Base-by-base conservation (phyloP, 1,284 basidiomycete species). In the Tilletiopsis washingtonensis region DNA sequence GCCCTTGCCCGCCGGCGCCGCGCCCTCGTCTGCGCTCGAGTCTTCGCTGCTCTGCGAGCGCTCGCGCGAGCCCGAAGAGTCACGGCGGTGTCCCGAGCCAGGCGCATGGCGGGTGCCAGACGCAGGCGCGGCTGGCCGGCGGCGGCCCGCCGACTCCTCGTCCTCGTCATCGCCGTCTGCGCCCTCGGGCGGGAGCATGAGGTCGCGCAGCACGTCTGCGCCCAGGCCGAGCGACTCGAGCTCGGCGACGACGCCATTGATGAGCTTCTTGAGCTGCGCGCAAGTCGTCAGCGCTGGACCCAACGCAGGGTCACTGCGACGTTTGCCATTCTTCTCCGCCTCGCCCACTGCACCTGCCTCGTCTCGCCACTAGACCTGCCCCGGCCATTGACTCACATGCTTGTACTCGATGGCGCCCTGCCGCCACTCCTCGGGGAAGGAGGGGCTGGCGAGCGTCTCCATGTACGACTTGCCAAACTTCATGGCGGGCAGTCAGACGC, bases 331-430 rank as follows among this genome's bases (percentile, higher is more conserved):
- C n/a, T n/a, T n/a, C n/a, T n/a, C n/a, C n/a, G n/a, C n/a, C n/a
- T n/a, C n/a, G n/a, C n/a, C n/a, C n/a, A n/a, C n/a, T n/a, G n/a
- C n/a, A n/a, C n/a, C n/a, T n/a, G n/a, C n/a, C n/a, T n/a, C n/a
- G n/a, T n/a, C n/a, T n/a, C n/a, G n/a, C n/a, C n/a, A n/a, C n/a
- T n/a, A n/a, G n/a, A n/a, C n/a, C n/a, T n/a, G n/a, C n/a, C n/a
- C 12, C 32, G 32, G 32, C 32, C 3, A 49, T 5, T 29, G 9
- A 27, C 75, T 43, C 49, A 86, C 86, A 77, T 85, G 82, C 40
- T 86, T 80, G 72, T 96, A 96, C 67, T 91, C 84, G 51, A 96
- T 85, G 0, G 87, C 85, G 73, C 82, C 83, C 23, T 83, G 77
- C 21, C 83, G 79, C 58, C 88, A 78, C 56, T 86, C 84, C 40